Percentiles rank a stretch among this genome's conserved stretches.
phyloP scores from a whole-genome alignment of 1,284 basidiomycete species.

The Sparassis latifolia region DNA sequence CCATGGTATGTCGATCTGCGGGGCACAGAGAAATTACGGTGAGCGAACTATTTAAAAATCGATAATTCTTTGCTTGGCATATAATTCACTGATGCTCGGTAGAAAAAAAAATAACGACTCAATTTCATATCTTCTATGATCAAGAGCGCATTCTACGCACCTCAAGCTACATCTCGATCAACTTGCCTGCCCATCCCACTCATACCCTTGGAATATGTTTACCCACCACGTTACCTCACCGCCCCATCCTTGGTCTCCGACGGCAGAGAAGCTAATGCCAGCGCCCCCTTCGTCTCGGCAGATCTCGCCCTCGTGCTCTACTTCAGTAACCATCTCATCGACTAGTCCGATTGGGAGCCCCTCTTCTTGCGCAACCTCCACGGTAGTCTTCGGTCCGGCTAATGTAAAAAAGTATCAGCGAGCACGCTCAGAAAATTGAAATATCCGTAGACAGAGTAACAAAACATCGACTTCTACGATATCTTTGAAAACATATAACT shows the following conservation, averaged over 20 bases:
- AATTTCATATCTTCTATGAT: too few species aligned
- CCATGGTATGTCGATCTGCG: too few species aligned
- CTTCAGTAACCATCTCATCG: constrained; percentile 66
- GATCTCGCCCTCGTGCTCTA: constrained; percentile 61
- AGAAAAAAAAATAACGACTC: too few species aligned
- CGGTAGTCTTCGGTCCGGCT: constrained; percentile 40
- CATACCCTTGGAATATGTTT: constrained; percentile 61
- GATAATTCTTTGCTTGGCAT: too few species aligned
- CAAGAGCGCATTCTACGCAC: too few species aligned
- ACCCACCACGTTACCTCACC: constrained; percentile 60
- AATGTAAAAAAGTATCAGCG: not conserved
- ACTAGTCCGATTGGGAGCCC: constrained; percentile 65
- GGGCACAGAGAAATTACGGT: too few species aligned
- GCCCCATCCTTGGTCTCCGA: constrained; percentile 28
- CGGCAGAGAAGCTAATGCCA: constrained; percentile 29
- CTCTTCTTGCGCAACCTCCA: constrained; percentile 66
- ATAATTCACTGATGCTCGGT: too few species aligned
- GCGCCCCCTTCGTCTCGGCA: constrained; percentile 65
- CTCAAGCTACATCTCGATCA: too few species aligned
- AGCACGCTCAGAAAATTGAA: not conserved
- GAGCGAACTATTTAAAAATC: too few species aligned
- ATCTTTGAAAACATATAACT: constrained; percentile 2
- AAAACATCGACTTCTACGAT: not conserved
- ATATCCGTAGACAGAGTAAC: too few species aligned
- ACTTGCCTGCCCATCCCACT: constrained; percentile 56